phyloP scores from a whole-genome alignment of 2,329 filamentous ascomycete genomes.

The Colletotrichum sp. region DNA sequence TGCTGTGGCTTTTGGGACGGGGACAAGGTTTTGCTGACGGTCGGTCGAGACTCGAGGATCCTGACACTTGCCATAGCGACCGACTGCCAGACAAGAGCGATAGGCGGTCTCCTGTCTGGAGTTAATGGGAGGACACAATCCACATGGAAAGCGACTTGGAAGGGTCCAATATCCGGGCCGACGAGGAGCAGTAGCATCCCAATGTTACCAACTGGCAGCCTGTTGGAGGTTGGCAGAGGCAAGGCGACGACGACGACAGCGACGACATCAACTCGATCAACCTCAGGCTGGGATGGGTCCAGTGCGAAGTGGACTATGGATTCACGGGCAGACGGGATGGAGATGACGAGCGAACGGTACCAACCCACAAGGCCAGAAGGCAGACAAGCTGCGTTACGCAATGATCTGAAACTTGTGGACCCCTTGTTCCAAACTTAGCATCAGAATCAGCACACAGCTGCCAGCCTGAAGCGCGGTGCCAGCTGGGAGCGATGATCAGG shows the following conservation, averaged over 20 bases:
- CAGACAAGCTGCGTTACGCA: conserved; percentile 4
- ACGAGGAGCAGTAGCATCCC: neutral
- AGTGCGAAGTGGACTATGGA: neutral
- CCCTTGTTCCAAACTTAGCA: conserved; percentile 20
- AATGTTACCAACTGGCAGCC: neutral
- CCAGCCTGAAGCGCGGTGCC: neutral
- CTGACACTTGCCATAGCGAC: neutral
- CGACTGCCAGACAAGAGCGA: neutral
- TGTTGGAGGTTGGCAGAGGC: neutral
- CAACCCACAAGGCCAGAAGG: neutral
- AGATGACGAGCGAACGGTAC: neutral
- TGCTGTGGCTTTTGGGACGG: neutral
- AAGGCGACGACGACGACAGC: neutral
- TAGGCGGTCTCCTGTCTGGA: neutral
- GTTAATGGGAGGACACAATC: neutral
- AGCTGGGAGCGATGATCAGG: neutral
- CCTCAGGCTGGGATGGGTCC: conserved; percentile 5
- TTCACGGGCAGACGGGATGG: neutral
- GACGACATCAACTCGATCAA: neutral
- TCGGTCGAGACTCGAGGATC: neutral
- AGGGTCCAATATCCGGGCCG: neutral
- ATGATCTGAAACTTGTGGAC: conserved; percentile 16
- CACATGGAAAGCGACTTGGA: neutral
- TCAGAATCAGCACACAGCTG: neutral
- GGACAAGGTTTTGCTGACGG: neutral